Conservation (phyloP, 1,284 basidiomycete species). For the Cryptococcus wingfieldii region DNA sequence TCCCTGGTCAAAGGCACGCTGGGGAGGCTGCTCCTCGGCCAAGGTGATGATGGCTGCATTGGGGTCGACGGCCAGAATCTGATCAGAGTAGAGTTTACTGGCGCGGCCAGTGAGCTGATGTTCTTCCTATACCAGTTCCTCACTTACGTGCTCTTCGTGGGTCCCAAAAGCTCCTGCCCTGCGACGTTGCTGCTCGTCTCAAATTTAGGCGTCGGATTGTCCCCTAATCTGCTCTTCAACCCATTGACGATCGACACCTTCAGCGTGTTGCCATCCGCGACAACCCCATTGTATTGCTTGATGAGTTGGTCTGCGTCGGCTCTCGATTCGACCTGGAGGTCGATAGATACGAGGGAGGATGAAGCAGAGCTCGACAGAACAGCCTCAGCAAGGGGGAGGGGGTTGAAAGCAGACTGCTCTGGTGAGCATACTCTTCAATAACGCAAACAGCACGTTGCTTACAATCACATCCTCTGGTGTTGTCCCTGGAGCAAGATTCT, state of each 20-base stretch:
- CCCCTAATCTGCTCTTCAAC: slow-evolving; percentile 45
- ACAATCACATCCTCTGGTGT: slow-evolving; percentile 75
- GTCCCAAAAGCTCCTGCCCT: slow-evolving; percentile 10
- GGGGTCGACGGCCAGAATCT: slow-evolving; percentile 63
- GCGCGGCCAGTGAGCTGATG: not conserved
- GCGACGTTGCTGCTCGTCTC: not conserved
- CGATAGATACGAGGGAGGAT: slow-evolving; percentile 55
- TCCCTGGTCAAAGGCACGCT: not conserved
- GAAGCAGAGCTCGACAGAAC: slow-evolving; percentile 48
- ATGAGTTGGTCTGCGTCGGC: slow-evolving; percentile 65
- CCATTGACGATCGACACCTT: slow-evolving; percentile 60
- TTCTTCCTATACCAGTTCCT: not conserved
- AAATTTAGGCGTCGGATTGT: not conserved
- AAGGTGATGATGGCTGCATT: slow-evolving; percentile 60
- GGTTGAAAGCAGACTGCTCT: slow-evolving; percentile 70
- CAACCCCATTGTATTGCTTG: slow-evolving; percentile 68
- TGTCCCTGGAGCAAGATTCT: slow-evolving; percentile 69
- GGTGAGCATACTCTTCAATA: not conserved
- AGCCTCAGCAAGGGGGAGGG: slow-evolving; percentile 63
- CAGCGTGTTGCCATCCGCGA: slow-evolving; percentile 72
- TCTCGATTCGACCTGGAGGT: slow-evolving; percentile 66
- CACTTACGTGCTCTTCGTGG: slow-evolving; percentile 8
- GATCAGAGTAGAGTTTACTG: slow-evolving; percentile 82
- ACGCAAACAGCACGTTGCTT: slow-evolving; percentile 19
- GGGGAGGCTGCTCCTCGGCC: slow-evolving; percentile 12